Evolutionary conservation across 2,329 filamentous ascomycete species (phyloP).

Genomic region (Penicillium brevicompactum): DNA sequence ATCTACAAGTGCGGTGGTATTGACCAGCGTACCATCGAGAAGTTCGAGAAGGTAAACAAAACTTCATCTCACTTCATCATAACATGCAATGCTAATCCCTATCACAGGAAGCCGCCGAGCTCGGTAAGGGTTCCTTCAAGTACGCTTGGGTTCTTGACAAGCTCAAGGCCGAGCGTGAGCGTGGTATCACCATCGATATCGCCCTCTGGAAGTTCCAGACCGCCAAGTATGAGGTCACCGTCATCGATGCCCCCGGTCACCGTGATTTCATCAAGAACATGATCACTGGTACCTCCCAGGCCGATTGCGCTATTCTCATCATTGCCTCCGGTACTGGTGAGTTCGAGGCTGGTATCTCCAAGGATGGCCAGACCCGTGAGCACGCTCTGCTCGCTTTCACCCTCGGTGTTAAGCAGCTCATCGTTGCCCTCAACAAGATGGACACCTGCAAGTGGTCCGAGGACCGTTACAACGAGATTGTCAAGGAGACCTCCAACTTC

Average conservation of each 20-base stretch:
- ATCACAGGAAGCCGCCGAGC: constrained; percentile 89
- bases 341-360: constrained; percentile 99
- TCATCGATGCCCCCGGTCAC: constrained; percentile 98
- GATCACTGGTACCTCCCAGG: constrained; percentile 99
- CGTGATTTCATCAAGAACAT: constrained; percentile 99
- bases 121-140: constrained; percentile 99
- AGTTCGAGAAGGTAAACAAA: constrained; percentile 97
- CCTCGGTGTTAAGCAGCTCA: constrained; percentile 99
- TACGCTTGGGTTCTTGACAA: constrained; percentile 99
- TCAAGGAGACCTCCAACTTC: constrained; percentile 99
- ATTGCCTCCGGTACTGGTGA: constrained; percentile 99
- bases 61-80: background rate
- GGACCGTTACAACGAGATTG: constrained; percentile 96
- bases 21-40: constrained; percentile 99
- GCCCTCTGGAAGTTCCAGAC: constrained; percentile 99
- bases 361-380: constrained; percentile 99
- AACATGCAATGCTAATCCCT: constrained; percentile 16
- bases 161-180: constrained; percentile 99
- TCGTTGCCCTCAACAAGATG: constrained; percentile 99
- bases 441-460: constrained; percentile 99
- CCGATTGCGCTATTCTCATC: constrained; percentile 99
- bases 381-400: constrained; percentile 99
- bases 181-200: constrained; percentile 99
- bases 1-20: constrained; percentile 99
- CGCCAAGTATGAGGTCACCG: constrained; percentile 94